A percentile compares a stretch with the other conserved stretches of the same genome.
Evolutionary conservation across 208 protist species (phyloP).

Genomic region (Phytomonas sp.): DNA sequence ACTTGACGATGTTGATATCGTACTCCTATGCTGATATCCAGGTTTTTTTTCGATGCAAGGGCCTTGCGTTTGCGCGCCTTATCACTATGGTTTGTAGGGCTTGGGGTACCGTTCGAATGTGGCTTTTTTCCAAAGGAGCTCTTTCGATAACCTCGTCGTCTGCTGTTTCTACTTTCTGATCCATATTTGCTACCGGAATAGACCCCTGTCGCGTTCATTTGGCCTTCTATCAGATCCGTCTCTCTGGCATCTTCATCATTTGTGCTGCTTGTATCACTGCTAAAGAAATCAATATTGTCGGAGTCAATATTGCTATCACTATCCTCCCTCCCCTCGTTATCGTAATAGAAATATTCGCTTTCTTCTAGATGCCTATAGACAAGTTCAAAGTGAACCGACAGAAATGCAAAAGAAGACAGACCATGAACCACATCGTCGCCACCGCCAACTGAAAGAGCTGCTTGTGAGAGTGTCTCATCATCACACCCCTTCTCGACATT

Average conservation of each 20-base stretch:
- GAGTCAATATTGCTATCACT: neutral
- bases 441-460: neutral
- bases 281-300: neutral
- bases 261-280: neutral
- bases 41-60: slow-evolving; percentile 14
- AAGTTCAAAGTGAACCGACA: slow-evolving; percentile 1
- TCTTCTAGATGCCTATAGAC: neutral
- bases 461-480: neutral
- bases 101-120: neutral
- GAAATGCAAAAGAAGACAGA: neutral
- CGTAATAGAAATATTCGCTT: neutral
- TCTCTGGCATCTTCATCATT: neutral
- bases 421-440: neutral
- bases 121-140: neutral
- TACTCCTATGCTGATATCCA: neutral
- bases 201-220: neutral
- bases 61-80: slow-evolving; percentile 22
- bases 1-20: slow-evolving; percentile 6
- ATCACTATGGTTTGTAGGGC: neutral
- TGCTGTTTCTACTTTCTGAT: neutral
- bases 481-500: neutral
- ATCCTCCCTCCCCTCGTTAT: neutral
- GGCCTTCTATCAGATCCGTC: neutral
- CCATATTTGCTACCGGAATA: neutral
- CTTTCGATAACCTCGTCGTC: neutral